These are phyloP conservation scores for Suaeda aralocaspica DNA, from an alignment of 148 eudicot species.

Conservation along the genomic window DNA sequence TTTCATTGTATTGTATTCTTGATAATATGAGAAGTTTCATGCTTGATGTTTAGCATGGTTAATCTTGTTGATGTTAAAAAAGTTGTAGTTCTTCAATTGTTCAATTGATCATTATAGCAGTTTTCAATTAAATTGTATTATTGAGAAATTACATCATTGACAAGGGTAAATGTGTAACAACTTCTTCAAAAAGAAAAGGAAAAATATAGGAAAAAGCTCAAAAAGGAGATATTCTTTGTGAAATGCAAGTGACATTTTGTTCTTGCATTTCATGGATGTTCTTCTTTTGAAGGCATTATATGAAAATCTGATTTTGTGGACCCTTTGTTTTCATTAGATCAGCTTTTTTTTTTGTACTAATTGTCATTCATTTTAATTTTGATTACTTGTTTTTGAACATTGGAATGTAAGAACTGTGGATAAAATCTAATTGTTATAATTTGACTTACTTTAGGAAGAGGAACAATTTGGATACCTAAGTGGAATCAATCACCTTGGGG, in stretches of 20 bases:
- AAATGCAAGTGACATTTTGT: neutral
- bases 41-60: too few relatives aligned
- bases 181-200: too few relatives aligned
- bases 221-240: neutral
- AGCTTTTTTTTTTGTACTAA: too few relatives aligned
- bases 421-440: neutral
- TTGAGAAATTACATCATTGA: neutral
- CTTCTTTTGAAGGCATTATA: neutral
- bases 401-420: neutral
- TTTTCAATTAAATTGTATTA: neutral
- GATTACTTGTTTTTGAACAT: neutral
- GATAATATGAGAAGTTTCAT: too few relatives aligned
- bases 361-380: neutral
- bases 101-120: neutral
- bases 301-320: too few relatives aligned
- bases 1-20: too few relatives aligned
- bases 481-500: slow-evolving; percentile 43
- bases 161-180: too few relatives aligned
- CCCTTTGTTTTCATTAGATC: too few relatives aligned
- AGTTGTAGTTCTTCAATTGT: neutral
- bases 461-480: slow-evolving; percentile 43
- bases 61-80: neutral
- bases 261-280: too few relatives aligned
- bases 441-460: slow-evolving; percentile 30
- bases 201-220: too few relatives aligned